A percentile compares a stretch with the other conserved stretches of the same genome.
These are phyloP conservation scores for Skeletonema grethae DNA, from an alignment of 108 stramenopile species.

Conservation along the genomic window DNA sequence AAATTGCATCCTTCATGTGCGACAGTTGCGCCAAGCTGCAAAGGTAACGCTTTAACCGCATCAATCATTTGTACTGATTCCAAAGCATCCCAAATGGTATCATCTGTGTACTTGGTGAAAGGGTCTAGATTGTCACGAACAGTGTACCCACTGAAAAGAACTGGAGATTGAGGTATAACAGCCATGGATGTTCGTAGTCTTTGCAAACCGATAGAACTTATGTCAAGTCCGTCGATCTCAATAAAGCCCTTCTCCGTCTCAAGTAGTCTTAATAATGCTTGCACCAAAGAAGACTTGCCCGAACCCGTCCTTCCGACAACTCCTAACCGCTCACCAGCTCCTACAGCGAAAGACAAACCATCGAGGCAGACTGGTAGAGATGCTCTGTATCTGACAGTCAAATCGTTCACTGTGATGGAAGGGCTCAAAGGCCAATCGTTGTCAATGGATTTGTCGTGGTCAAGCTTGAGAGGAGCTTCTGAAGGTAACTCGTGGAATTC, in stretches of 20 bases:
- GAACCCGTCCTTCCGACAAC: conserved; percentile 43
- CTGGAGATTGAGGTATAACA: conserved; percentile 29
- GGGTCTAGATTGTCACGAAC: conserved; percentile 22
- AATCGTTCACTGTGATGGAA: conserved; percentile 55
- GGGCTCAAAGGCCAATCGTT: conserved; percentile 76
- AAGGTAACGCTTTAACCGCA: conserved; percentile 35
- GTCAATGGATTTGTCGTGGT: conserved; percentile 54
- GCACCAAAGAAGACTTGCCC: conserved; percentile 35
- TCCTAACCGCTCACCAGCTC: conserved; percentile 75
- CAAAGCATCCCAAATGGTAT: conserved; percentile 44
- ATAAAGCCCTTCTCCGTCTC: conserved; percentile 37
- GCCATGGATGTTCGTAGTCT: conserved; percentile 19
- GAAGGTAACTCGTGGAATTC: conserved; percentile 68
- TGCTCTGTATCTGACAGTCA: conserved; percentile 76
- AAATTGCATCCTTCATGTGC: conserved; percentile 65
- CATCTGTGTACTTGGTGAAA: conserved; percentile 13
- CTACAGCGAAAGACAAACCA: conserved; percentile 63
- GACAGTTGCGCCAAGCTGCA: conserved; percentile 26
- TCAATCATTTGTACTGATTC: conserved; percentile 45
- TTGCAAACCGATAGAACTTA: conserved; percentile 6
- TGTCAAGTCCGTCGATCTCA: conserved; percentile 17
- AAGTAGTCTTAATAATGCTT: conserved; percentile 60
- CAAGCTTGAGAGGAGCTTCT: conserved; percentile 65
- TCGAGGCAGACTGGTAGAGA: conserved; percentile 74
- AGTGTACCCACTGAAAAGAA: conserved; percentile 15